Evolutionary conservation across 2,329 filamentous ascomycete genomes (phyloP).

Genomic region (Pseudogymnoascus sp.): DNA sequence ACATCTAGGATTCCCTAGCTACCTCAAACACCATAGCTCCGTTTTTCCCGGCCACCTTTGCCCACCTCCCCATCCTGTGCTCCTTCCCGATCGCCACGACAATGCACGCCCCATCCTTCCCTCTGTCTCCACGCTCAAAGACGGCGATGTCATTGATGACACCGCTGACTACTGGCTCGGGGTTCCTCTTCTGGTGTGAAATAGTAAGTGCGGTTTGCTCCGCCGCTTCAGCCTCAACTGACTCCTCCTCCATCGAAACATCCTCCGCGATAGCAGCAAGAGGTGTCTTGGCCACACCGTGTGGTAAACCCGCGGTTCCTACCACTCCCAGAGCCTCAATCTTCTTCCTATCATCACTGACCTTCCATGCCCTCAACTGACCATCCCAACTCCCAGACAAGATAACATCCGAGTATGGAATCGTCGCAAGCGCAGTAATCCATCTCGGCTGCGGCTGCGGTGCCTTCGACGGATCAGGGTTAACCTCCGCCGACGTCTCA

Average conservation of each 20-base stretch:
- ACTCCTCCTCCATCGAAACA: not conserved
- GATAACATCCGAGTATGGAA: conserved; percentile 86
- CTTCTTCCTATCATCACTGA: conserved; percentile 73
- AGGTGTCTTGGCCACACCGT: conserved; percentile 15
- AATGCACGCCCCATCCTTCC: conserved; percentile 69
- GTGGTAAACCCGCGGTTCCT: conserved; percentile 32
- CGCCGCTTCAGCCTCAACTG: not conserved
- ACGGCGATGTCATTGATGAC: conserved; percentile 83
- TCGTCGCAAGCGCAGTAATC: conserved; percentile 78
- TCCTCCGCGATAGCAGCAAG: not conserved
- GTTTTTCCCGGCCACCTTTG: conserved; percentile 60
- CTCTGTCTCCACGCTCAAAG: conserved; percentile 74
- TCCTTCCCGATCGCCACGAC: conserved; percentile 83
- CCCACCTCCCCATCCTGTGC: conserved; percentile 78
- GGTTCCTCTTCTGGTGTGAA: conserved; percentile 13
- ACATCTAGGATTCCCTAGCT: not conserved
- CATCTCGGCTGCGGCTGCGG: conserved; percentile 66
- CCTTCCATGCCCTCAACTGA: conserved; percentile 72
- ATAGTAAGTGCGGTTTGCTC: not conserved
- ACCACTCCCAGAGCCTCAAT: conserved; percentile 66
- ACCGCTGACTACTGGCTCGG: conserved; percentile 39
- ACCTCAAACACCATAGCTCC: conserved; percentile 86
- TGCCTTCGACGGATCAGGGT: conserved; percentile 52
- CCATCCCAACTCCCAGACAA: conserved; percentile 95
- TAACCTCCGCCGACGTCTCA: conserved; percentile 62